These are phyloP conservation scores for Apiotrichum laibachii DNA, from an alignment of 1,284 basidiomycete genomes.

Conservation along the genomic window DNA sequence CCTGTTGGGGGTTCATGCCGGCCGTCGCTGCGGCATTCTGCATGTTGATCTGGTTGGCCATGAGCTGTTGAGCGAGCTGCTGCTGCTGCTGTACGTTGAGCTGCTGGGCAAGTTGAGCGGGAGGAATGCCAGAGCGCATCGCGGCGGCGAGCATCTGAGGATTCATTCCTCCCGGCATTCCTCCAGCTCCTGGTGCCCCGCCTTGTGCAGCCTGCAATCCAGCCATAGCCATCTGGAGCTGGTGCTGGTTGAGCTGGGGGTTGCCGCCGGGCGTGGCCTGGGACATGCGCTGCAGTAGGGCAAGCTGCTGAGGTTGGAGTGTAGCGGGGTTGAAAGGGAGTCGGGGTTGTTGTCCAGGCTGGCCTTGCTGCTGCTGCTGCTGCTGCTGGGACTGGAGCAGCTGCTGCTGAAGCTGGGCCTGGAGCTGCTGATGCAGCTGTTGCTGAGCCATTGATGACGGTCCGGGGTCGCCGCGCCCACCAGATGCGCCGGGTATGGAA, in stretches of 20 bases:
- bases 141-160: slow-evolving; percentile 20
- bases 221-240: slow-evolving; percentile 35
- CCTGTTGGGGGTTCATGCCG: not conserved
- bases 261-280: slow-evolving; percentile 12
- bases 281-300: slow-evolving; percentile 32
- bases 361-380: slow-evolving; percentile 12
- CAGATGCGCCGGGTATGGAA: slow-evolving; percentile 24
- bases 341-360: slow-evolving; percentile 13
- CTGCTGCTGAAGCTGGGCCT: slow-evolving; percentile 15
- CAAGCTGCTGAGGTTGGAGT: slow-evolving; percentile 31
- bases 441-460: slow-evolving; percentile 29
- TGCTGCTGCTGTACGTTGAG: slow-evolving; percentile 21
- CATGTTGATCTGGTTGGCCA: slow-evolving; percentile 9
- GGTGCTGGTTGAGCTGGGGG: slow-evolving; percentile 29
- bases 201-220: slow-evolving; percentile 20
- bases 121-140: slow-evolving; percentile 16
- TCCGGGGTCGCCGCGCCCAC: slow-evolving; percentile 31
- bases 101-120: slow-evolving; percentile 8
- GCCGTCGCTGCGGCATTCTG: not conserved
- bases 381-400: slow-evolving; percentile 13
- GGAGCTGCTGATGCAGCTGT: slow-evolving; percentile 7
- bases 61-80: slow-evolving; percentile 12
- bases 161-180: slow-evolving; percentile 11
- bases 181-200: slow-evolving; percentile 1
- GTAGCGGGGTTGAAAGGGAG: slow-evolving; percentile 20